These are phyloP conservation scores for Pseudozyma hubeiensis DNA, from an alignment of 1,284 basidiomycete species.

Conservation along the genomic window DNA sequence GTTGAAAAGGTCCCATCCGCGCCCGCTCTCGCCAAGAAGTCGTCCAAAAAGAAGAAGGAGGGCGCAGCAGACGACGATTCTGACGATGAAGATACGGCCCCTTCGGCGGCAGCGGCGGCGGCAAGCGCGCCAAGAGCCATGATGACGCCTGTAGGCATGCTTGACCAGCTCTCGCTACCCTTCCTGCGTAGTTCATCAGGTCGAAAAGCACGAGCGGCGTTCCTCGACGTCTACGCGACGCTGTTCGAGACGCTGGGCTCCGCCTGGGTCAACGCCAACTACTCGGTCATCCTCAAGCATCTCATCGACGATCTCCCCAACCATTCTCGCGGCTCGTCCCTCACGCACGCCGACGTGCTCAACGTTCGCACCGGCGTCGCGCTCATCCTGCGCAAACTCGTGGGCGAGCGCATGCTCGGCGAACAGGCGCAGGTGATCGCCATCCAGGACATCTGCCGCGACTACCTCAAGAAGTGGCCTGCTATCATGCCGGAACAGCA, in stretches of 20 bases:
- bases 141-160: slow-evolving; percentile 82
- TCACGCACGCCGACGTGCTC: slow-evolving; percentile 74
- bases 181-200: slow-evolving; percentile 78
- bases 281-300: slow-evolving; percentile 81
- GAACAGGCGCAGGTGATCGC: slow-evolving; percentile 90
- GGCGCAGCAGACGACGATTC: slow-evolving; percentile 69
- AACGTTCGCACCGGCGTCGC: slow-evolving; percentile 80
- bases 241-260: slow-evolving; percentile 81
- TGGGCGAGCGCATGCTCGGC: slow-evolving; percentile 86
- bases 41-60: slow-evolving; percentile 74
- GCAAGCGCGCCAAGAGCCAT: slow-evolving; percentile 79
- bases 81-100: slow-evolving; percentile 70
- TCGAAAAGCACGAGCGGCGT: slow-evolving; percentile 82
- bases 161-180: slow-evolving; percentile 79
- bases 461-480: slow-evolving; percentile 90
- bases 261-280: slow-evolving; percentile 84
- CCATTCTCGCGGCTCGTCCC: slow-evolving; percentile 46
- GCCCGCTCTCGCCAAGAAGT: slow-evolving; percentile 56
- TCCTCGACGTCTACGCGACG: slow-evolving; percentile 89
- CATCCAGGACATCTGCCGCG: slow-evolving; percentile 83
- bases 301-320: slow-evolving; percentile 77
- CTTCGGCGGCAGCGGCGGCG: slow-evolving; percentile 69
- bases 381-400: slow-evolving; percentile 83
- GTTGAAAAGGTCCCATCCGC: slow-evolving; percentile 73
- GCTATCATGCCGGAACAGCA: slow-evolving; percentile 86